phyloP scores from a whole-genome alignment of 2,329 filamentous ascomycete species.

The Epichloe brachyelytri region DNA sequence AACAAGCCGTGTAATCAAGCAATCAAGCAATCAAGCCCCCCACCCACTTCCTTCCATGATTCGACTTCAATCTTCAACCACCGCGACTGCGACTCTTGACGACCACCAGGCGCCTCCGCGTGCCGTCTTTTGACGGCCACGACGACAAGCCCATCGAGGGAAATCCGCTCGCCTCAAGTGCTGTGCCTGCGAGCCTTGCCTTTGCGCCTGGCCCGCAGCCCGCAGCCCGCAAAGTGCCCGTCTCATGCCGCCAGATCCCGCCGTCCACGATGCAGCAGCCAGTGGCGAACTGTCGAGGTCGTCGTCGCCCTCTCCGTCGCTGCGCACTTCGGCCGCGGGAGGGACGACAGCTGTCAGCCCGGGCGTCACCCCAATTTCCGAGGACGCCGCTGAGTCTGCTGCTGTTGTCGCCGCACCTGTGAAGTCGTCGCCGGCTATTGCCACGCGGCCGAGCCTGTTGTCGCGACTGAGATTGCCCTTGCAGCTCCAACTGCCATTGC shows the following conservation, averaged over 20 bases:
- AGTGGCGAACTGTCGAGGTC: constrained; percentile 11
- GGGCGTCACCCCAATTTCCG: constrained; percentile 5
- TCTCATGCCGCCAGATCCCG: constrained; percentile 12
- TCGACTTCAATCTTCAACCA: neutral
- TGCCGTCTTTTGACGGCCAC: neutral
- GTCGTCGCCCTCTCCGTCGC: constrained; percentile 10
- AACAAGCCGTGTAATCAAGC: too few species aligned
- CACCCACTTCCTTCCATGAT: neutral
- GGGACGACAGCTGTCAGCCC: neutral
- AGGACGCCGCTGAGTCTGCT: constrained; percentile 19
- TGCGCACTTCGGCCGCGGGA: neutral
- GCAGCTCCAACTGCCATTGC: constrained; percentile 32
- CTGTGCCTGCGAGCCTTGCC: constrained; percentile 5
- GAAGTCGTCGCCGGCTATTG: constrained; percentile 10
- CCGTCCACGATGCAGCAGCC: constrained; percentile 7
- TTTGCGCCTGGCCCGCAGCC: constrained; percentile 6
- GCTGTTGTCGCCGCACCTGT: constrained; percentile 9
- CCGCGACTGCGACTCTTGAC: neutral
- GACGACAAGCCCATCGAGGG: neutral
- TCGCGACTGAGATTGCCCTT: constrained; percentile 37
- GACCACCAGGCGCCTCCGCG: neutral
- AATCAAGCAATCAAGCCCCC: neutral
- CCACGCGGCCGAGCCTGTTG: constrained; percentile 28
- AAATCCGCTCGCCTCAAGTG: neutral
- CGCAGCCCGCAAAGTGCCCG: constrained; percentile 4